phyloP scores from a whole-genome alignment of 192 early-diverging fungal species.

The Backusella tarrabulga region DNA sequence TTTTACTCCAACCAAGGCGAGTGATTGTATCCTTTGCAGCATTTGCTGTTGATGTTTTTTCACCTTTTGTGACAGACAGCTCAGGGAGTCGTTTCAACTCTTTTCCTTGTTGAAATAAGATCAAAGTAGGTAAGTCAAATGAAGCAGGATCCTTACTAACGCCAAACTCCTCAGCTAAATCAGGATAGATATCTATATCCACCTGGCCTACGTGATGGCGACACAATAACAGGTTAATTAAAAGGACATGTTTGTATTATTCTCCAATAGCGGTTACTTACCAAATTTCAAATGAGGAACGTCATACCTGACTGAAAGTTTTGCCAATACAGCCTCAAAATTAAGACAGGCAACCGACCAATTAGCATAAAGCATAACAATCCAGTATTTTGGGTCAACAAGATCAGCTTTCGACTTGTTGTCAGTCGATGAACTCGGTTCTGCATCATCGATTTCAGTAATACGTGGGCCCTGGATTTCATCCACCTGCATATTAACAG shows the following conservation, averaged over 20 bases:
- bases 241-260: not conserved
- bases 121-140: conserved; percentile 52
- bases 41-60: conserved; percentile 19
- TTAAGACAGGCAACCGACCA: conserved; percentile 51
- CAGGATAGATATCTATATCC: conserved; percentile 47
- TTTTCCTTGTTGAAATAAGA: conserved; percentile 50
- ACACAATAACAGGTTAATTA: not conserved
- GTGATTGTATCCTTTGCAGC: conserved; percentile 36
- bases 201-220: conserved; percentile 36
- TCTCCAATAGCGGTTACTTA: not conserved
- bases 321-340: conserved; percentile 51
- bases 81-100: conserved; percentile 45
- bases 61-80: conserved; percentile 33
- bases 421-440: not conserved
- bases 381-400: conserved; percentile 47
- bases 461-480: conserved; percentile 19
- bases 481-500: not conserved
- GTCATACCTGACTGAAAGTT: conserved; percentile 46
- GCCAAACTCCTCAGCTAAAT: conserved; percentile 45
- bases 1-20: conserved; percentile 35
- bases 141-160: conserved; percentile 49
- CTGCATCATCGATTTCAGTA: conserved; percentile 27
- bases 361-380: conserved; percentile 49
- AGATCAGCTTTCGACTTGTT: not conserved
- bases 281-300: conserved; percentile 28